A percentile compares a stretch with the other conserved stretches of the same genome.
phyloP scores from a whole-genome alignment of 2,329 filamentous ascomycete genomes.

The Rhinocladiella mackenziei region DNA sequence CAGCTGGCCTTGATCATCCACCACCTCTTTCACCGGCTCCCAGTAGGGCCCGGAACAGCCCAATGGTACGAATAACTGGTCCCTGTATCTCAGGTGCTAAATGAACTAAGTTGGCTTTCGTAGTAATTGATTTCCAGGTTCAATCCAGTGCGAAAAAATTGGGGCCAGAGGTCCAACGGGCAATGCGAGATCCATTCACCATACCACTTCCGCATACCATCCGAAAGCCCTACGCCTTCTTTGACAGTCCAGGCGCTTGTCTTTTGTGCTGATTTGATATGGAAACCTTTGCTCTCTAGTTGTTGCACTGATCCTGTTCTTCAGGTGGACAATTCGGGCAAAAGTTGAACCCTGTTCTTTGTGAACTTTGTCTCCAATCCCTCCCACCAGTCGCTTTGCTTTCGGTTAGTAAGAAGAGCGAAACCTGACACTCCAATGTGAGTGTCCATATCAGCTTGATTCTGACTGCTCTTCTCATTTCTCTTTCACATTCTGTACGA shows the following conservation, averaged over 20 bases:
- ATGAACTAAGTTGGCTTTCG: conserved; percentile 12
- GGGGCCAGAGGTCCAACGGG: conserved; percentile 10
- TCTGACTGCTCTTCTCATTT: conserved; percentile 8
- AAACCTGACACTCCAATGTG: too few relatives aligned
- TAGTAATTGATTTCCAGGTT: conserved; percentile 12
- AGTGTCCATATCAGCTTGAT: conserved; percentile 5
- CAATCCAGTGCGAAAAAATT: conserved; percentile 5
- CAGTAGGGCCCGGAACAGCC: conserved; percentile 4
- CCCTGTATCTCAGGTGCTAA: conserved; percentile 8
- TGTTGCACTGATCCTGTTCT: conserved; percentile 1
- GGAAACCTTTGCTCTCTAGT: conserved; percentile 1
- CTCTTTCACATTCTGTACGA: conserved; percentile 3
- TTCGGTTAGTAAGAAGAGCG: conserved; percentile 1
- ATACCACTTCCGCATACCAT: conserved; percentile 8
- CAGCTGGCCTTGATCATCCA: conserved; percentile 9
- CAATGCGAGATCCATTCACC: conserved; percentile 11
- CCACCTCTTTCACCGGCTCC: conserved; percentile 1
- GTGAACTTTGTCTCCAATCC: conserved; percentile 4
- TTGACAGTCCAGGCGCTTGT: conserved; percentile 13
- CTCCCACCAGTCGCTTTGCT: conserved; percentile 4
- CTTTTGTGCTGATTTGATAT: conserved; percentile 12
- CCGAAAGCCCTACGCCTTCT: conserved; percentile 11
- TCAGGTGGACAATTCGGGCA: conserved; percentile 8
- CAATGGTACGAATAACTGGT: conserved; percentile 10
- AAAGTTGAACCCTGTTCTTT: conserved; percentile 4